Evolutionary conservation across 176 grass and related monocot genomes (phyloP), one percentile per base, ranked within the genome.

Genomic region (Aegilops speltoides): DNA sequence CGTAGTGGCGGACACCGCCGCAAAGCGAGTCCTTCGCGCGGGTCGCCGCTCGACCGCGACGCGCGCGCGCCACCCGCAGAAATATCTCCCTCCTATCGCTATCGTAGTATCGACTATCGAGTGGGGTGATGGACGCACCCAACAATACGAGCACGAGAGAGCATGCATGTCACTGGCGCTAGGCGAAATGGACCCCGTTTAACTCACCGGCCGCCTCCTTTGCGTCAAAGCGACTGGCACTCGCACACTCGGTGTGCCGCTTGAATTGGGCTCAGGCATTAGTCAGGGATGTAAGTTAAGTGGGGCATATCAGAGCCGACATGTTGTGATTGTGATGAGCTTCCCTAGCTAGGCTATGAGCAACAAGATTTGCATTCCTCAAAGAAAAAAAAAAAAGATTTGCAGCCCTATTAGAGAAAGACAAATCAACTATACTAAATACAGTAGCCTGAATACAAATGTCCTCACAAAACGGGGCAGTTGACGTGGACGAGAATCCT

Each of bases 1-100:
- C 23, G 71, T 74, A 74, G 40, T 73, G 71, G 71, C n/a, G 13
- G 38, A 73, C 70, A 45, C 68, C 70, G 38, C 70, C 70, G 70
- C 70, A 73, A 74, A 74, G 38, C 37, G 8, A 38, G 70, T 28
- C 17, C 13, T 25, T 1, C 38, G 70, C 12, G 11, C 6, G 38
- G 70, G 70, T 12, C 40, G 40, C 40, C 7, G 40, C 48, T 48
- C 40, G 71, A 74, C 23, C 5, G 10, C 69, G 36, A 72, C 36
- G 22, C 66, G 32, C 66, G 15, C 68, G 68, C 66, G 32, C 26
- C 32, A 33, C 37, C 6, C 11, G 37, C 10, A 24, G 9, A 31
- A 74, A 74, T 46, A 46, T 74, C 70, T 46, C 37, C 3, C 69
- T n/a, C 36, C 2, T 23, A 41, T 52, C 48, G 48, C 28, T 28